Conservation (phyloP, 1,139 yeast species). For the Insectozyma bohioensis region DNA sequence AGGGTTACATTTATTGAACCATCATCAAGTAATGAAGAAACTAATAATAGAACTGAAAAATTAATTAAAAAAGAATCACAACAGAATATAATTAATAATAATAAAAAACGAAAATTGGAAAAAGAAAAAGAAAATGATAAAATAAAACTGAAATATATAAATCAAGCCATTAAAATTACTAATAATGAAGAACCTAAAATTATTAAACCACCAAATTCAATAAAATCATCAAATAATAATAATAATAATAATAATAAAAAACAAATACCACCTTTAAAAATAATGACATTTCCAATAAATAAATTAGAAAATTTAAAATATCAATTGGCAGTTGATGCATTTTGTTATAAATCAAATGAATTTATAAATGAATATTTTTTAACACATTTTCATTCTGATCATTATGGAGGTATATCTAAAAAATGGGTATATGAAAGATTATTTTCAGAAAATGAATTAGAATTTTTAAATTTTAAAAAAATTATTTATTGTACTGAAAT, state of each 20-base stretch:
- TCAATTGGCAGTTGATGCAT: constrained; percentile 67
- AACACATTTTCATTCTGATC: constrained; percentile 91
- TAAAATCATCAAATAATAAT: constrained; percentile 6
- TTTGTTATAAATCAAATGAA: constrained; percentile 51
- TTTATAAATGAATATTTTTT: constrained; percentile 54
- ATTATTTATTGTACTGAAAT: constrained; percentile 68
- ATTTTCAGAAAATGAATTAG: constrained; percentile 26
- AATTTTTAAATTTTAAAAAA: constrained; percentile 37
- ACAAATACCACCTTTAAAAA: constrained; percentile 57
- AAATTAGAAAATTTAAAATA: constrained; percentile 15
- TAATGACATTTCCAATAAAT: constrained; percentile 40
- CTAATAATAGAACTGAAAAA: constrained; percentile 1
- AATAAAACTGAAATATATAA: no score
- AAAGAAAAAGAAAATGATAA: no score
- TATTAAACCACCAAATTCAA: constrained; percentile 25
- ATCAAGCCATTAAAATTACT: no score
- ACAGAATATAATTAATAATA: no score
- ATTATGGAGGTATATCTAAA: constrained; percentile 81
- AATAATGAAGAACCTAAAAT: constrained; percentile 11
- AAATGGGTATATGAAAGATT: constrained; percentile 61
- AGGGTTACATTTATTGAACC: constrained; percentile 14
- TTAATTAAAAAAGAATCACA: no score
- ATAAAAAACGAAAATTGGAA: no score
- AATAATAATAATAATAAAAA: no score
- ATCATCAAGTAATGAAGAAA: neutral